Conservation (phyloP, 352 stramenopile genomes). For the Phytophthora multivora region DNA sequence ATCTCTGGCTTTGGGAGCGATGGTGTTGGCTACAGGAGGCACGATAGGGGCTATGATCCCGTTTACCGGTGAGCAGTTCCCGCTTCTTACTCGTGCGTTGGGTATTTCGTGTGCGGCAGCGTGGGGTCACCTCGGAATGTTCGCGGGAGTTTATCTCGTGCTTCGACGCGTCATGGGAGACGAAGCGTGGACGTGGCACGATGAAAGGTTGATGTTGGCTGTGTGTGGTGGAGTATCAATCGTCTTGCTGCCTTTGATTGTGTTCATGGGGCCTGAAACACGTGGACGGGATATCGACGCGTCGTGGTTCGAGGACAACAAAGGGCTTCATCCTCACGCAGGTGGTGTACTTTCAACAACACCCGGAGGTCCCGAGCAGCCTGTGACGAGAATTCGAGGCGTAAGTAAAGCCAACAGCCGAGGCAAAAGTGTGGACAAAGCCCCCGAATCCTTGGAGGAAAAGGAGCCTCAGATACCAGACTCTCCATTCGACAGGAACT, state of each 20-base stretch:
- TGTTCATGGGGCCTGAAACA: conserved; percentile 42
- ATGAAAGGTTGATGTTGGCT: conserved; percentile 34
- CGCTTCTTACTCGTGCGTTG: conserved; percentile 47
- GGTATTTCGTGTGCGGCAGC: conserved; percentile 43
- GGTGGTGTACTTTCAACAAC: conserved; percentile 16
- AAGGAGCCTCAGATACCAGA: conserved; percentile 2
- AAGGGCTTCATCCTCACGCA: conserved; percentile 5
- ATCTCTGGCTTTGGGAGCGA: conserved; percentile 24
- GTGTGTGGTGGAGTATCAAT: conserved; percentile 19
- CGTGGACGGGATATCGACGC: conserved; percentile 44
- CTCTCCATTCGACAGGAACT: conserved; percentile 15
- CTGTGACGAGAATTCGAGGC: conserved; percentile 7
- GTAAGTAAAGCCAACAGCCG: conserved; percentile 12
- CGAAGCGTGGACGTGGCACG: conserved; percentile 28
- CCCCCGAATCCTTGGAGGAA: conserved; percentile 7
- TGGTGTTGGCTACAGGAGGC: conserved; percentile 33
- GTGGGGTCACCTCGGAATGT: conserved; percentile 47
- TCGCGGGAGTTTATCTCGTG: conserved; percentile 40
- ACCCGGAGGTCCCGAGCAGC: conserved; percentile 3
- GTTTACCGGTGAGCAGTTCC: conserved; percentile 56
- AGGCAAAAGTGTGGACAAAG: conserved; percentile 4
- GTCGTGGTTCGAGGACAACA: conserved; percentile 31
- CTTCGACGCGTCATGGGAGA: conserved; percentile 33
- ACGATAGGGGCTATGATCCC: conserved; percentile 35
- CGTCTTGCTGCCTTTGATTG: conserved; percentile 30